Percentiles rank a stretch among this genome's conserved stretches.
phyloP scores from a whole-genome alignment of 2,329 filamentous ascomycete genomes.

The Simplicillium sp. region DNA sequence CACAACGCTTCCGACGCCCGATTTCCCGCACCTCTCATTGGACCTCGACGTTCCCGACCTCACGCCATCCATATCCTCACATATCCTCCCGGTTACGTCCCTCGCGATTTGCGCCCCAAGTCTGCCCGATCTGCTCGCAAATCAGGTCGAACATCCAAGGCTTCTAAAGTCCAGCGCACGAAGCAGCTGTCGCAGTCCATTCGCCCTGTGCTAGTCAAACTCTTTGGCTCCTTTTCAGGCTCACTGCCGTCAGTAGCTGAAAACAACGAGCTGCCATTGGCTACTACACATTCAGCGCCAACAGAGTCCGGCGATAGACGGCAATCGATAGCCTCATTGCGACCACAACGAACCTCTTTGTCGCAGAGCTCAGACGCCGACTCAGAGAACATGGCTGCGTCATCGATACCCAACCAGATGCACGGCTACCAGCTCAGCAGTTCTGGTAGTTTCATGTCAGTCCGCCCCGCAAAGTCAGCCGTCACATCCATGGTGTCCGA shows the following conservation, averaged over 20 bases:
- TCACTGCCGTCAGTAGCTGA: neutral
- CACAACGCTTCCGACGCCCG: slow-evolving; percentile 3
- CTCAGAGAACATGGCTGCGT: neutral
- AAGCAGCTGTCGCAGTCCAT: neutral
- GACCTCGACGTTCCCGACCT: slow-evolving; percentile 26
- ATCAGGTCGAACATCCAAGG: neutral
- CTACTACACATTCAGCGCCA: slow-evolving; percentile 9
- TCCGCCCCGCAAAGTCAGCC: slow-evolving; percentile 28
- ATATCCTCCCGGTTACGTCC: slow-evolving; percentile 32
- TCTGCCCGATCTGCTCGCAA: slow-evolving; percentile 21
- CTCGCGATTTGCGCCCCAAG: slow-evolving; percentile 30
- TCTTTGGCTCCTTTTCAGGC: slow-evolving; percentile 7
- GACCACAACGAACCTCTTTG: neutral
- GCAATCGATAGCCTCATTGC: neutral
- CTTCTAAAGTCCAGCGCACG: neutral
- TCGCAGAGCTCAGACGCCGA: neutral
- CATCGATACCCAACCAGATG: too few relatives aligned
- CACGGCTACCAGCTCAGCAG: too few relatives aligned
- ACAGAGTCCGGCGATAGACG: neutral
- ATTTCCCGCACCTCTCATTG: slow-evolving; percentile 27
- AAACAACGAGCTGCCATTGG: neutral
- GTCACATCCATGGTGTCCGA: slow-evolving; percentile 43
- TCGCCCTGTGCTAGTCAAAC: slow-evolving; percentile 8
- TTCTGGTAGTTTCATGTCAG: too few relatives aligned
- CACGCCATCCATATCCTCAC: slow-evolving; percentile 33